Percentiles rank a stretch among this genome's conserved stretches.
Conservation (phyloP, 2,329 filamentous ascomycete species). For the Leptodontidium sp. region DNA sequence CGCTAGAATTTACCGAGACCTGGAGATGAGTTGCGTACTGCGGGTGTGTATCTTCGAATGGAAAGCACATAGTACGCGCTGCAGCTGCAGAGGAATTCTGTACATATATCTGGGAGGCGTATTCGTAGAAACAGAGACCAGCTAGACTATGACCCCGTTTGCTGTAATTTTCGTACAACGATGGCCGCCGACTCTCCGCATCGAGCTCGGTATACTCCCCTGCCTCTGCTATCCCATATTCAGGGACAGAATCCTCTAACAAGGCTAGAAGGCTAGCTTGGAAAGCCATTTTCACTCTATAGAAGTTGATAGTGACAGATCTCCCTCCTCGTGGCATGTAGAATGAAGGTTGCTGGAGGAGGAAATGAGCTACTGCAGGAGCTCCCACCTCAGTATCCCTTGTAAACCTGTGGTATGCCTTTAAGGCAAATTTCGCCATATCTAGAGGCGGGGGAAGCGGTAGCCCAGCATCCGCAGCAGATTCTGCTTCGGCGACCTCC, state of each 20-base stretch:
- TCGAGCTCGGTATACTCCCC: not conserved
- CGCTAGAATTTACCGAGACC: not conserved
- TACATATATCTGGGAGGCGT: not conserved
- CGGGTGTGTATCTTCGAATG: not conserved
- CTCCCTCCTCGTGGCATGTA: not conserved
- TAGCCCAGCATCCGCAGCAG: not conserved
- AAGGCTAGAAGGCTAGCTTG: constrained; percentile 1
- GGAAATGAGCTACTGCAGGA: not conserved
- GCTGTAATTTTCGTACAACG: not conserved
- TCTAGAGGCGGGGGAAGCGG: not conserved
- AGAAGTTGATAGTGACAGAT: constrained; percentile 4
- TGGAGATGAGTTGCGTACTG: not conserved
- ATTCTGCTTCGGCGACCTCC: not conserved
- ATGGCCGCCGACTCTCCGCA: not conserved
- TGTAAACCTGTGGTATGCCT: not conserved
- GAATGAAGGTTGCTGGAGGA: not conserved
- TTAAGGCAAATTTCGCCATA: constrained; percentile 6
- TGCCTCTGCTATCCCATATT: not conserved
- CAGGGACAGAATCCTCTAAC: not conserved
- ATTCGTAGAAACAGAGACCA: not conserved
- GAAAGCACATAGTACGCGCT: not conserved
- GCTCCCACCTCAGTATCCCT: constrained; percentile 5
- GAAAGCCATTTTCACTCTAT: not conserved
- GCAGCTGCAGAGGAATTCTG: not conserved
- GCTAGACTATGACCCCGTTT: not conserved